Percentiles rank a stretch among this genome's conserved stretches.
These are phyloP conservation scores for Butyriboletus loyo DNA, from an alignment of 768 basidiomycete species.

Conservation along the genomic window DNA sequence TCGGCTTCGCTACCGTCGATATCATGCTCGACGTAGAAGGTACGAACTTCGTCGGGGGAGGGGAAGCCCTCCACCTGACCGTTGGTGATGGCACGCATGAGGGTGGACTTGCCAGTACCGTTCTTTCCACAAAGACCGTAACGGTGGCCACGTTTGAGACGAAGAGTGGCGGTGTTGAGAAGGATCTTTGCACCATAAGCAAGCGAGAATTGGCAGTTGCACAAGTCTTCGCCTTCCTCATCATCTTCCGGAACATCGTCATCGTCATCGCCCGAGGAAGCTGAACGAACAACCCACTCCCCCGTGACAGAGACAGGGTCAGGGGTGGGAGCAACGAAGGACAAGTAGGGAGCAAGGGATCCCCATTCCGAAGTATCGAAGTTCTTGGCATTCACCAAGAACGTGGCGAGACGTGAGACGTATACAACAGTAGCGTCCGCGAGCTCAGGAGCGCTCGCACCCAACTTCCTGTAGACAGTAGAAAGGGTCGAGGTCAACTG, in stretches of 20 bases:
- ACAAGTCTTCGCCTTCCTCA: slow-evolving; percentile 97
- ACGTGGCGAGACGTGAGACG: slow-evolving; percentile 75
- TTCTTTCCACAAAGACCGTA: slow-evolving; percentile 99
- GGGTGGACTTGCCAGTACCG: slow-evolving; percentile 95
- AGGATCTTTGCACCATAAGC: slow-evolving; percentile 99
- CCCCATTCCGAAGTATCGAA: slow-evolving; percentile 91
- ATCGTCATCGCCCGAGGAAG: slow-evolving; percentile 70
- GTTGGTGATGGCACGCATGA: slow-evolving; percentile 92
- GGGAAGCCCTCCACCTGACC: slow-evolving; percentile 99
- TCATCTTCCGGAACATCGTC: slow-evolving; percentile 77
- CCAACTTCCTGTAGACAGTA: slow-evolving; percentile 83
- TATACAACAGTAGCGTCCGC: slow-evolving; percentile 64
- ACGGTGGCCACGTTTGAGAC: slow-evolving; percentile 97
- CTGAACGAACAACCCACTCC: slow-evolving; percentile 90
- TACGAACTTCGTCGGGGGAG: slow-evolving; percentile 93
- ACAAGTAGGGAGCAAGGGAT: slow-evolving; percentile 70
- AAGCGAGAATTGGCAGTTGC: slow-evolving; percentile 98
- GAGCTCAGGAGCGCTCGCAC: slow-evolving; percentile 52
- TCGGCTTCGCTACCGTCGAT: slow-evolving; percentile 95
- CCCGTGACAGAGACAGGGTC: slow-evolving; percentile 66
- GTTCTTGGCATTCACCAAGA: slow-evolving; percentile 87
- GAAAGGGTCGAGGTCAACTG: slow-evolving; percentile 65
- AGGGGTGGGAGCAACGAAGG: slow-evolving; percentile 59
- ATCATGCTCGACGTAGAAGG: slow-evolving; percentile 99
- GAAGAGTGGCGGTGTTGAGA: slow-evolving; percentile 93